These are phyloP conservation scores for Xylaria sp. DNA, from an alignment of 2,329 filamentous ascomycete species.

Conservation along the genomic window DNA sequence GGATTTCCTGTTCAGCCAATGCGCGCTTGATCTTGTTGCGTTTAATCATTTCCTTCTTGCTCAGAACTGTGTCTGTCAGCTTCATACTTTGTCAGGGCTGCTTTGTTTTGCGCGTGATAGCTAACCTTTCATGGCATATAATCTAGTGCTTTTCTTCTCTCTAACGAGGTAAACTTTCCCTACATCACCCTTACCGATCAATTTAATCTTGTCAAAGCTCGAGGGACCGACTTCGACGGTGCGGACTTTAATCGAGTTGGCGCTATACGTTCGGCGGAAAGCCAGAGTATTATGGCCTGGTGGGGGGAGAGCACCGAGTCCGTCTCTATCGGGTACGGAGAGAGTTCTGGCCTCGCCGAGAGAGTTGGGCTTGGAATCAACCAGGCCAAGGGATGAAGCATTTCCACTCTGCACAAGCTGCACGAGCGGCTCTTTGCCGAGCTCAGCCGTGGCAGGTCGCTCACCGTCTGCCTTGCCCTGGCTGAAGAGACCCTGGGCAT, in stretches of 20 bases:
- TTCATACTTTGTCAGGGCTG: not conserved
- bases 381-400: constrained; percentile 57
- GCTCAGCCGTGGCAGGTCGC: constrained; percentile 84
- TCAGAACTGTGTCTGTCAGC: constrained; percentile 73
- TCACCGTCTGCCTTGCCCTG: constrained; percentile 65
- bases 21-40: constrained; percentile 99
- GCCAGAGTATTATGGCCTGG: constrained; percentile 75
- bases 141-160: constrained; percentile 94
- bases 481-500: constrained; percentile 90
- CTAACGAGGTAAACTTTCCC: constrained; percentile 97
- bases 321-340: constrained; percentile 58
- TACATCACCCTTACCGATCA: constrained; percentile 98
- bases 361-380: constrained; percentile 56
- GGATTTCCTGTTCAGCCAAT: constrained; percentile 95
- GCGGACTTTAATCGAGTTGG: constrained; percentile 98
- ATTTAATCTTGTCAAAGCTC: constrained; percentile 99
- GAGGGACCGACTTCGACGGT: constrained; percentile 95
- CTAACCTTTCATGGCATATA: constrained; percentile 99
- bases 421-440: constrained; percentile 82
- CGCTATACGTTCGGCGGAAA: constrained; percentile 96
- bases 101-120: not conserved
- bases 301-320: constrained; percentile 70
- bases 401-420: constrained; percentile 69
- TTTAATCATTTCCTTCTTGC: constrained; percentile 99
- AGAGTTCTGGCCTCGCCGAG: constrained; percentile 53